Base-by-base conservation (phyloP, 2,329 filamentous ascomycete species). In the Arthroderma sp. region DNA sequence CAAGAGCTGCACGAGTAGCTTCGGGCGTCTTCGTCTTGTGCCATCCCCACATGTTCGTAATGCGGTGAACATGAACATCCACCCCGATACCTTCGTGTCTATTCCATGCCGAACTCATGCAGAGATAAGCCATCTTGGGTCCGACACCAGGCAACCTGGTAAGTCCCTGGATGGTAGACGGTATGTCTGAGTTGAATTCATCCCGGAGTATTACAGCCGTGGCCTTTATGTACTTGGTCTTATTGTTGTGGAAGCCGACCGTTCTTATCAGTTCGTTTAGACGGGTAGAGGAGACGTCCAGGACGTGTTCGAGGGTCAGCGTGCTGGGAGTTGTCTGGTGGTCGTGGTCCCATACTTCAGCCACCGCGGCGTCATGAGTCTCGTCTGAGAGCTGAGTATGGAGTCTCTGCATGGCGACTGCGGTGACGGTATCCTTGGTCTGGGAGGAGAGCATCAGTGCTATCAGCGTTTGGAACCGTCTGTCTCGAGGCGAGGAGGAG, bases 41-140 rank as follows among this genome's bases (percentile, higher is more conserved):
- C 91, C 91, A 96, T 2, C 88, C 87, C 90, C 90, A 95, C 28
- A 95, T 76, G 73, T 95, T 95, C 55, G 89, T 91, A 71, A 96
- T 94, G 57, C 91, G 86, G 73, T 95, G 91, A 2, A 96, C 91
- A 71, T 96, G 91, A 4, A 95, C 90, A 70, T 96, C 91, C 53
- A 96, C 91, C 25, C 91, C 91, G 62, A 96, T 95, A 6, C 91
- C 91, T 63, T 84, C 79, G 54, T 82, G 78, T 47, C 78, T 75
- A 1, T 82, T 82, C 85, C 85, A 79, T 66, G 85, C 88, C 0
- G 86, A 86, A 51, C 84, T 86, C 75, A 95, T 81, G 68, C 87
- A 91, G 21, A 96, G 80, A 70, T 93, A 91, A 11, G 86, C 90
- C 91, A 96, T 96, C 74, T 96, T 96, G 31, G 91, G 91, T 0